Percentiles rank a stretch among this genome's conserved stretches.
Conservation (phyloP, 441 rosid genomes). For the Syzygium syzygioides region DNA sequence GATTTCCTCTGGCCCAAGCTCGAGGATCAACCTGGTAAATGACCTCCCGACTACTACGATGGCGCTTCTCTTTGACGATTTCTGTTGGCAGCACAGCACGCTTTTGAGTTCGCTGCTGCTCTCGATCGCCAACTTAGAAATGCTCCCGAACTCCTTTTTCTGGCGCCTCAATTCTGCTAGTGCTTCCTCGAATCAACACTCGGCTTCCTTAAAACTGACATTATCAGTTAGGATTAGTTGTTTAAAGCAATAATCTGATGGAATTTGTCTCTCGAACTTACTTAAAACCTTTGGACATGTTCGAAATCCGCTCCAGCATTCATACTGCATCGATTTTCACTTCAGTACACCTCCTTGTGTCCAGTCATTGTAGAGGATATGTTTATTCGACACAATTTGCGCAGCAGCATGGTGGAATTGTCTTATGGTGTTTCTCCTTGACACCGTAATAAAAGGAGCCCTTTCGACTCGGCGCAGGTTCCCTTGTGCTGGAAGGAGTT, state of each 20-base stretch:
- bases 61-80: neutral
- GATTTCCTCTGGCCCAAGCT: conserved; percentile 70
- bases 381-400: neutral
- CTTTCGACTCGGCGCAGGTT: conserved; percentile 29
- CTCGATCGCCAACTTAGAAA: too few species aligned
- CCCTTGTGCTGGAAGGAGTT: conserved; percentile 50
- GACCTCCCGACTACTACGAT: neutral
- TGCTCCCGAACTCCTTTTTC: neutral
- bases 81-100: too few species aligned
- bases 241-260: neutral
- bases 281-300: neutral
- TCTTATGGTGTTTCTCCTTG: neutral
- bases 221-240: neutral
- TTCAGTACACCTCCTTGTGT: neutral
- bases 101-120: too few species aligned
- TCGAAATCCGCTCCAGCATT: neutral
- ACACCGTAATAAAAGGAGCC: neutral
- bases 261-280: neutral
- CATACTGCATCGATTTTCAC: neutral
- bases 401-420: neutral
- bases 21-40: conserved; percentile 55
- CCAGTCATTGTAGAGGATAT: neutral
- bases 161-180: neutral
- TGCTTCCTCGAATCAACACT: neutral
- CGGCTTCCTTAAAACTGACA: neutral